phyloP scores from a whole-genome alignment of 1,284 basidiomycete species.

The Marasmius sp. region DNA sequence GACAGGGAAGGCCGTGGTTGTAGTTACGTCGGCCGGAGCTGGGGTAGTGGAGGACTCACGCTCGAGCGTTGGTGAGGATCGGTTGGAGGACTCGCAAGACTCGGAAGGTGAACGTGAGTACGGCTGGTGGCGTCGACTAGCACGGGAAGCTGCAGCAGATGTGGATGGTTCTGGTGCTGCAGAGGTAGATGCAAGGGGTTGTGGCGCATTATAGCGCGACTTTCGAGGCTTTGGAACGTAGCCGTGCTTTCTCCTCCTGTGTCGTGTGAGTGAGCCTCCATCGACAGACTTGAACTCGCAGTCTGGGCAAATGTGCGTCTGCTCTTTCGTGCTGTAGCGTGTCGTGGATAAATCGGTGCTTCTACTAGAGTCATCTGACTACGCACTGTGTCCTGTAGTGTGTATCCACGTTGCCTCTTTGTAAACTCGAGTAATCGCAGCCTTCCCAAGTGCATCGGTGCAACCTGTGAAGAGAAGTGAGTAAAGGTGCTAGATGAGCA shows the following conservation, averaged over 20 bases:
- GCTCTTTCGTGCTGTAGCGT: slow-evolving; percentile 1
- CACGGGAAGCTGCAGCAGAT: background rate
- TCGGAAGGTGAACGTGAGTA: background rate
- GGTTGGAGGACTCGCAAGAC: background rate
- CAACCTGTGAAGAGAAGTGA: too few relatives aligned
- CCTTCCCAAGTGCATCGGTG: slow-evolving; percentile 7
- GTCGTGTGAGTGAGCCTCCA: slow-evolving; percentile 14
- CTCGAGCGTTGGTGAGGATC: background rate
- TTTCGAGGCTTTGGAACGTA: slow-evolving; percentile 15
- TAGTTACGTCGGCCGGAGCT: background rate
- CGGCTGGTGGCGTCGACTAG: background rate
- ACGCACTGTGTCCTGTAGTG: slow-evolving; percentile 8
- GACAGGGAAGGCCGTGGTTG: background rate
- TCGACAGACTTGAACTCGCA: slow-evolving; percentile 10
- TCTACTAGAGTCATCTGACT: background rate
- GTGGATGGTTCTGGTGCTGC: background rate
- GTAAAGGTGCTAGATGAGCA: too few relatives aligned
- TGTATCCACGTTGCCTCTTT: slow-evolving; percentile 4
- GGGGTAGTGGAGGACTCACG: background rate
- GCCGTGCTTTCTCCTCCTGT: slow-evolving; percentile 14
- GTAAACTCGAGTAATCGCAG: background rate
- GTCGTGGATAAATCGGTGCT: background rate
- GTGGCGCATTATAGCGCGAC: background rate
- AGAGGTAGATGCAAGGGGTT: background rate
- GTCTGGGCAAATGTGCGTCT: slow-evolving; percentile 1